phyloP scores from a whole-genome alignment of 768 basidiomycete genomes.

The Chiua virens region DNA sequence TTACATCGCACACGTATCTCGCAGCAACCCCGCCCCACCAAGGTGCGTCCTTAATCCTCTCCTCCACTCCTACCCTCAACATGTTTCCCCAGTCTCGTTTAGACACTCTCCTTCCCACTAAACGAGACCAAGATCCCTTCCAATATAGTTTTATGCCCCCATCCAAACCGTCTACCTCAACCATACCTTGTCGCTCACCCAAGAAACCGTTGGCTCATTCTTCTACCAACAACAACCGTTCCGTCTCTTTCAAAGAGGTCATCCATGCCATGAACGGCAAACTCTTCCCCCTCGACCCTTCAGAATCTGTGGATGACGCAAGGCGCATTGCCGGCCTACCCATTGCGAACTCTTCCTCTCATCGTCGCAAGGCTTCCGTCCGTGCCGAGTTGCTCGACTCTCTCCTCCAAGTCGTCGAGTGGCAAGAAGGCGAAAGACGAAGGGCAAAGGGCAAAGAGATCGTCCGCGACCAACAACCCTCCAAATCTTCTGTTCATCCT shows the following conservation, averaged over 20 bases:
- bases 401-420: constrained; percentile 44
- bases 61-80: constrained; percentile 1
- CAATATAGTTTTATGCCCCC: constrained; percentile 35
- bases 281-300: constrained; percentile 47
- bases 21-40: constrained; percentile 20
- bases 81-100: constrained; percentile 14
- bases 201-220: constrained; percentile 7
- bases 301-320: constrained; percentile 33
- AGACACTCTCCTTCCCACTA: constrained; percentile 5
- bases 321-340: constrained; percentile 27
- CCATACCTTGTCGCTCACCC: constrained; percentile 21
- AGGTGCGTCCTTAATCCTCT: constrained; percentile 15
- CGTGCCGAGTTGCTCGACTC: constrained; percentile 42
- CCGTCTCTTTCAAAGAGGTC: constrained; percentile 58
- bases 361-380: constrained; percentile 20
- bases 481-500: constrained; percentile 6
- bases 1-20: constrained; percentile 27
- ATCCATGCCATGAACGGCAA: constrained; percentile 56
- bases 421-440: constrained; percentile 39
- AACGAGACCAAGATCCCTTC: constrained; percentile 27
- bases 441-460: constrained; percentile 42
- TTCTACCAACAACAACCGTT: constrained; percentile 25
- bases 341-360: constrained; percentile 11
- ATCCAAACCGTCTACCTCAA: constrained; percentile 19
- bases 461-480: constrained; percentile 27